phyloP scores from a whole-genome alignment of 2,329 filamentous ascomycete species.

The Phoma sp. region DNA sequence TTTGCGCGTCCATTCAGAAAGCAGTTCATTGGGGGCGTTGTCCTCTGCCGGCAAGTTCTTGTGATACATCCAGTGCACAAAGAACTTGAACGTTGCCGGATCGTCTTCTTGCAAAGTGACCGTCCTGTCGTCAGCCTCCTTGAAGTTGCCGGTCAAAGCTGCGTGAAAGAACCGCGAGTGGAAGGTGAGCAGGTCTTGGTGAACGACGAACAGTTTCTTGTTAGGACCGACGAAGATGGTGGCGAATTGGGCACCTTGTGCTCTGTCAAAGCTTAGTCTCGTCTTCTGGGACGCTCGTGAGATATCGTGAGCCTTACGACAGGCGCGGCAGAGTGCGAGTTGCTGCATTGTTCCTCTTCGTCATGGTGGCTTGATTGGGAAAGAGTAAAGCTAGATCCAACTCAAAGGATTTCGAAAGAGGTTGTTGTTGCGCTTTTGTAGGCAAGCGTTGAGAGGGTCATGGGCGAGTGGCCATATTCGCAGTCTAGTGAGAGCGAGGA shows the following conservation, averaged over 20 bases:
- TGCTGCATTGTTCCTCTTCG: background rate
- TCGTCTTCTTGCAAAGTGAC: slow-evolving; percentile 15
- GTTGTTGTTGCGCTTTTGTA: too few species aligned
- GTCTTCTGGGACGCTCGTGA: background rate
- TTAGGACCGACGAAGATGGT: background rate
- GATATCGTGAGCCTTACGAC: background rate
- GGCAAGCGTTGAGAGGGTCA: too few species aligned
- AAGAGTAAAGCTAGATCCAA: too few species aligned
- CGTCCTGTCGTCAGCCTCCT: slow-evolving; percentile 19
- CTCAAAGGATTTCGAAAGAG: too few species aligned
- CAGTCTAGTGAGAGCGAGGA: background rate
- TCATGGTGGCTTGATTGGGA: background rate
- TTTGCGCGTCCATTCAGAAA: background rate
- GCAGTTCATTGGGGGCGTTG: background rate
- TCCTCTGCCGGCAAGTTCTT: slow-evolving; percentile 2
- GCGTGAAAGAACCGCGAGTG: slow-evolving; percentile 2
- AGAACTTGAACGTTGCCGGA: slow-evolving; percentile 14
- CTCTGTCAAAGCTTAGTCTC: background rate
- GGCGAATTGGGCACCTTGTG: background rate
- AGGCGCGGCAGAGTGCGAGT: background rate
- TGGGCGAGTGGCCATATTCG: too few species aligned
- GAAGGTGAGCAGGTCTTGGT: background rate
- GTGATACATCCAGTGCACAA: slow-evolving; percentile 28
- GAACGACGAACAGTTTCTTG: background rate
- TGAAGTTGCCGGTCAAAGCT: slow-evolving; percentile 10